Base-by-base conservation (phyloP, 805 yeast genomes). In the Saccharomycopsis schoenii region DNA sequence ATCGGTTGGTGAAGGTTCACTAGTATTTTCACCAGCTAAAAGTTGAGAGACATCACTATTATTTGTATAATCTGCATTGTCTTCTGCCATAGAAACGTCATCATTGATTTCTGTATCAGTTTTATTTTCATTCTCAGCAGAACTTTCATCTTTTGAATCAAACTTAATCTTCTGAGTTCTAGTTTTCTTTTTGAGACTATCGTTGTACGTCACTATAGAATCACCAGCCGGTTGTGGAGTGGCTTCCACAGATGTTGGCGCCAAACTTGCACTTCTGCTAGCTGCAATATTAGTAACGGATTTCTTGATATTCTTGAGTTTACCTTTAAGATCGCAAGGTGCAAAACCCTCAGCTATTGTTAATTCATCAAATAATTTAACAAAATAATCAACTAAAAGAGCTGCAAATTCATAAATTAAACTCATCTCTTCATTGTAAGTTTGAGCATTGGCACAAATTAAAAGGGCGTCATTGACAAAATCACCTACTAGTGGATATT, bases 381-480 rank as follows among this genome's bases (percentile, higher is more conserved):
- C 74, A 65, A 86, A 83, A 62, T 77, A 77, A 37, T 76, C 77
- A 63, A 81, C 77, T 58, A 94, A 77, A 54, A 80, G 79, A 43
- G 71, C 73, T 0, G 97, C 86, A 72, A 90, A 96, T 62, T 81
- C 81, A 68, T 84, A 83, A 50, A 92, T 84, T 59, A 83, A 77
- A 59, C 94, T 83, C 1, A 81, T 83, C 58, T 87, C 87, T 62
- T 84, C 87, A 71, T 92, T 93, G 72, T 84, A 93, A 1, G 79
- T 71, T 68, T 83, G 83, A 1, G 97, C 96, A 72, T 94, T 94
- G 55, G 77, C 69, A 74, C 92, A 91, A 14, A 93, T 84, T 58
- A 85, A 74, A 36, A 76, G 73, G 6, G 86, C 76, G 58, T 85
- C 86, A 21, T 77, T 78, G 60, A 80, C 73, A 67, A 90, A 88